Evolutionary conservation across 2,329 filamentous ascomycete species (phyloP).

Genomic region (Chaetomium globosum): DNA sequence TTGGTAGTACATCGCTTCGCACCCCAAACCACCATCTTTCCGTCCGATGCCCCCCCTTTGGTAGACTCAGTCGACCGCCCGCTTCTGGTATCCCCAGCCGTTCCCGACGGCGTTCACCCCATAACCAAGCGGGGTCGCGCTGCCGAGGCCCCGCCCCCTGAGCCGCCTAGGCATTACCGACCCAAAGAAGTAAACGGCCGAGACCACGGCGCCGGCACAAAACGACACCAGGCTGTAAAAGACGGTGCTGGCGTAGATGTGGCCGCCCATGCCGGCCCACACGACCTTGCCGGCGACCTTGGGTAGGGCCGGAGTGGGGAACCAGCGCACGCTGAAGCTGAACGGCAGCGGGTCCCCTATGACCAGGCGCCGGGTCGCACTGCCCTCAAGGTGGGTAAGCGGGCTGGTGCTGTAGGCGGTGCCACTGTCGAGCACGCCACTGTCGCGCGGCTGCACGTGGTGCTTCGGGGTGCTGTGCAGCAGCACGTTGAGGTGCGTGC

Average conservation of each 20-base stretch:
- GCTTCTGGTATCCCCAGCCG: slow-evolving; percentile 62
- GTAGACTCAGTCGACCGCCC: slow-evolving; percentile 48
- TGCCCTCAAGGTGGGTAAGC: slow-evolving; percentile 60
- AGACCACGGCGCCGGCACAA: slow-evolving; percentile 56
- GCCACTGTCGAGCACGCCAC: slow-evolving; percentile 82
- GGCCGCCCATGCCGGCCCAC: slow-evolving; percentile 66
- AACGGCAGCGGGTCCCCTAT: slow-evolving; percentile 85
- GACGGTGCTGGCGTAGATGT: slow-evolving; percentile 64
- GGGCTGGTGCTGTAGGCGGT: slow-evolving; percentile 84
- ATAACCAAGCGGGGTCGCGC: slow-evolving; percentile 60
- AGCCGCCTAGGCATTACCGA: slow-evolving; percentile 59
- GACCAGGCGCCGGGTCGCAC: slow-evolving; percentile 66
- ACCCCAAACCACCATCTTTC: background rate
- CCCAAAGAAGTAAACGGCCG: slow-evolving; percentile 63
- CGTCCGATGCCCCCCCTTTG: background rate
- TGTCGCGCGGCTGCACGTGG: slow-evolving; percentile 64
- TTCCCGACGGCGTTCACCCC: slow-evolving; percentile 58
- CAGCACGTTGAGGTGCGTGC: slow-evolving; percentile 85
- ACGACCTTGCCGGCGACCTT: slow-evolving; percentile 66
- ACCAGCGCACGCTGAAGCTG: slow-evolving; percentile 83
- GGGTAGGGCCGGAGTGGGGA: slow-evolving; percentile 72
- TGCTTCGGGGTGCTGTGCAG: slow-evolving; percentile 70
- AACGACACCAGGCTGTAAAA: slow-evolving; percentile 65
- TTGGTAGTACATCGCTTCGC: slow-evolving; percentile 4
- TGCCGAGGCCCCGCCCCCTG: slow-evolving; percentile 55